These are phyloP conservation scores for Ganoderma resinaceum DNA, from an alignment of 1,284 basidiomycete species.

Conservation along the genomic window DNA sequence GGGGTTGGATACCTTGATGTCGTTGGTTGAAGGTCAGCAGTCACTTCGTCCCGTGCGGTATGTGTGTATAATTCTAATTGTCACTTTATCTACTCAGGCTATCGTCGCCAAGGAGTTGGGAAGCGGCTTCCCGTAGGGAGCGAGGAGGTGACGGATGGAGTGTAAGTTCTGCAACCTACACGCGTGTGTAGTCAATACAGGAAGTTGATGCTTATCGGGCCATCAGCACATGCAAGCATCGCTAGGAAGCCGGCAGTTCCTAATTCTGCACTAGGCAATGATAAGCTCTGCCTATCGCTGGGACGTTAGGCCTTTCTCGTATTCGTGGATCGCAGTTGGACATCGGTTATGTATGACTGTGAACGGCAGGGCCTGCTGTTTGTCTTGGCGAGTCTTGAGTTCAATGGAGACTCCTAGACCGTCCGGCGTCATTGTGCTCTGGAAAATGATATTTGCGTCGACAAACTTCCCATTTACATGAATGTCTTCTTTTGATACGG, in stretches of 20 bases:
- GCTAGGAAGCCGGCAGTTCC: neutral
- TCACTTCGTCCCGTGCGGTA: neutral
- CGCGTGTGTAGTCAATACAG: neutral
- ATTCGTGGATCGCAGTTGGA: neutral
- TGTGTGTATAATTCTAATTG: neutral
- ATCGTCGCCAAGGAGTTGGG: neutral
- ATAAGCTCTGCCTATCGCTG: neutral
- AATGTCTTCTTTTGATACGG: neutral
- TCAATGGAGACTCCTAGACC: neutral
- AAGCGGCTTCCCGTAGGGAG: neutral
- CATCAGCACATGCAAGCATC: neutral
- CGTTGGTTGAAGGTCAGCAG: neutral
- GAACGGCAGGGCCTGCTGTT: neutral
- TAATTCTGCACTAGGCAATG: neutral
- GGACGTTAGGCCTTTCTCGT: neutral
- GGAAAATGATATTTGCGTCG: neutral
- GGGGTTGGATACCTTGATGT: neutral
- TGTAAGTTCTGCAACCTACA: neutral
- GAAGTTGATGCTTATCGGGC: neutral
- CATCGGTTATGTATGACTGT: neutral
- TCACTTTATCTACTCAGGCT: neutral
- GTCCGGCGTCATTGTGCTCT: neutral
- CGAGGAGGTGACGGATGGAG: neutral
- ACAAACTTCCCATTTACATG: neutral
- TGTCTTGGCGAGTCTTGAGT: neutral